phyloP scores from a whole-genome alignment of 352 stramenopile species.

The Stephanocyclus meneghinianus region DNA sequence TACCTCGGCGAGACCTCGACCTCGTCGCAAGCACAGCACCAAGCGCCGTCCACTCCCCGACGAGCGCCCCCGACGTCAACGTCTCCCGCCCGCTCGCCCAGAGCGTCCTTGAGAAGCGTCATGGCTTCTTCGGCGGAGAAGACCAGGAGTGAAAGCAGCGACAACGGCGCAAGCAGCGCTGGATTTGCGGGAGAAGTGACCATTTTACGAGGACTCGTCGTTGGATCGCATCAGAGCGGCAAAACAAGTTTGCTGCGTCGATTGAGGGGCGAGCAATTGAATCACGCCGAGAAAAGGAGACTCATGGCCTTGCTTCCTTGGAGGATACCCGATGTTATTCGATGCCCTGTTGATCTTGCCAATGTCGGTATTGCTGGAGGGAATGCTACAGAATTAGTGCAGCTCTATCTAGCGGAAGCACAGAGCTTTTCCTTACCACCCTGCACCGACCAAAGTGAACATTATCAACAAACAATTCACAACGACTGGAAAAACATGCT shows the following conservation, averaged over 20 bases:
- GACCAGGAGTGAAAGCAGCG: background rate
- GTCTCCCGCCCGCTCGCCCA: too few species aligned
- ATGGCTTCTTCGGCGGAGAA: constrained; percentile 5
- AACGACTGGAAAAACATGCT: constrained; percentile 25
- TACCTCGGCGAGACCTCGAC: background rate
- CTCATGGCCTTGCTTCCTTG: constrained; percentile 54
- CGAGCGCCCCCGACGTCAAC: background rate
- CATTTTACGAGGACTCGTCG: constrained; percentile 49
- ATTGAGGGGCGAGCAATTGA: constrained; percentile 48
- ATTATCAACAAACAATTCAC: background rate
- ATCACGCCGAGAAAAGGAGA: constrained; percentile 19
- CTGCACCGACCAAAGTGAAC: background rate
- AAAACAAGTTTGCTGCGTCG: constrained; percentile 51
- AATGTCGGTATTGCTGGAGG: background rate
- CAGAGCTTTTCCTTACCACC: constrained; percentile 26
- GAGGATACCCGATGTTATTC: constrained; percentile 21
- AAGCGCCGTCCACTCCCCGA: background rate
- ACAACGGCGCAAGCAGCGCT: background rate
- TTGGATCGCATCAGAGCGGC: constrained; percentile 39
- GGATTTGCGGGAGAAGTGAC: background rate
- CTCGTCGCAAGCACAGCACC: background rate
- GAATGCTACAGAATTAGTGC: constrained; percentile 29
- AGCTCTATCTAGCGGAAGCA: constrained; percentile 49
- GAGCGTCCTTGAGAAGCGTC: background rate
- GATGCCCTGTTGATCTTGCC: too few species aligned